Evolutionary conservation across 2,329 filamentous ascomycete species (phyloP).

Genomic region (Trichoderma arundinaceum): DNA sequence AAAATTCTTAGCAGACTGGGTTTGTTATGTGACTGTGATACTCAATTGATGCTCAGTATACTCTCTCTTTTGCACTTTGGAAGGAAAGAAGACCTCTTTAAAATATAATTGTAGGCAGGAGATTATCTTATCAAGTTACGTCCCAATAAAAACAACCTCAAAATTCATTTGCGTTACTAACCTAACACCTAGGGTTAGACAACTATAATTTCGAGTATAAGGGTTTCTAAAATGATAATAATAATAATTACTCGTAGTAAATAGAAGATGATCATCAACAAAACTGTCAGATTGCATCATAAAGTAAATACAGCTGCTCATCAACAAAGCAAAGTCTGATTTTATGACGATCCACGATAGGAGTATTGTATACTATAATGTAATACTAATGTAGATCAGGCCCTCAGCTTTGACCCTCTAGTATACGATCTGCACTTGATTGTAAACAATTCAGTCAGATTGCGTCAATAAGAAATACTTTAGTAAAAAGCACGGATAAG

Average conservation of each 20-base stretch:
- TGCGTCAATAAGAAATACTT: not conserved
- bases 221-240: conserved; percentile 1
- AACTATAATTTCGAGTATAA: not conserved
- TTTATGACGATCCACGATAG: not conserved
- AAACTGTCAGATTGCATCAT: conserved; percentile 18
- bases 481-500: not conserved
- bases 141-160: not conserved
- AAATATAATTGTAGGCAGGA: not conserved
- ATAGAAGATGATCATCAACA: not conserved
- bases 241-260: conserved; percentile 6
- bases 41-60: not conserved
- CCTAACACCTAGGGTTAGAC: not conserved
- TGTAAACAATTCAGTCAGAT: not conserved
- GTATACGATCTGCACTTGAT: not conserved
- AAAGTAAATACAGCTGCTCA: not conserved
- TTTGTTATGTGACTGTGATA: not conserved
- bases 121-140: not conserved
- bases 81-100: not conserved
- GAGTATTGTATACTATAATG: not conserved
- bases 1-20: not conserved
- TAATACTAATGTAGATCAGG: conserved; percentile 9
- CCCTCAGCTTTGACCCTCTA: not conserved
- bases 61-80: not conserved
- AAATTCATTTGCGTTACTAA: not conserved
- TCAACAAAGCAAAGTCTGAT: conserved; percentile 4